Base-by-base conservation (phyloP, 345 rosid species). In the Hypericum androsaemum region DNA sequence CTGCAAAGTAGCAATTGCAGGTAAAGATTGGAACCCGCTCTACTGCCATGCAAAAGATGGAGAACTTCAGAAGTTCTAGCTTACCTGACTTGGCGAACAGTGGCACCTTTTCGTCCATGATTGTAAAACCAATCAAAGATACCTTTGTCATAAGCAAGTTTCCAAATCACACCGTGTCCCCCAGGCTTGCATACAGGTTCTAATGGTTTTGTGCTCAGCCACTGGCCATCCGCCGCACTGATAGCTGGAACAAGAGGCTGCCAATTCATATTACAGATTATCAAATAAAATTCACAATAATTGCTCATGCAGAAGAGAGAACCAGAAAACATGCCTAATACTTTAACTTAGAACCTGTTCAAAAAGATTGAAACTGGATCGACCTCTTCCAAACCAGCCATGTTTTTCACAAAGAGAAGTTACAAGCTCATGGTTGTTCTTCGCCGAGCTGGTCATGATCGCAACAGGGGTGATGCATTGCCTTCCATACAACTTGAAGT, bases 151-250 rank as follows among this genome's bases (percentile, higher is more conserved):
- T 78, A 63, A 50, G 98, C 98, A 64, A 90, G 82, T 75, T 90
- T 90, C 98, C 98, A 90, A 64, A 90, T 82, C 15, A 76, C 96
- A 57, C 89, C 98, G 77, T 87, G 96, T 68, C 98, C 98, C 69
- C 95, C 95, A 37, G 95, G 98, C 69, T 87, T 87, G 69, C 87
- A 87, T 61, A 90, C 81, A 43, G 95, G 95, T 45, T 71, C 68
- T 17, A 80, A 87, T 36, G 96, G 92, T 67, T 76, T 74, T 59
- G 67, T 71, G 41, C 79, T 74, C 72, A 84, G 54, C 95, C 98
- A 87, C 61, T 77, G 85, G 45, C 95, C 98, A 72, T 87, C 84
- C 71, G 79, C 84, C 28, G 84, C 84, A 64, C 77, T 75, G 54
- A 87, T 77, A 54, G 92, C 71, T 28, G 95, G 95, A 72, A 90